A percentile compares a stretch with the other conserved stretches of the same genome.
These are phyloP conservation scores for Tuber magnatum DNA, from an alignment of 495 filamentous ascomycete species.

Conservation along the genomic window DNA sequence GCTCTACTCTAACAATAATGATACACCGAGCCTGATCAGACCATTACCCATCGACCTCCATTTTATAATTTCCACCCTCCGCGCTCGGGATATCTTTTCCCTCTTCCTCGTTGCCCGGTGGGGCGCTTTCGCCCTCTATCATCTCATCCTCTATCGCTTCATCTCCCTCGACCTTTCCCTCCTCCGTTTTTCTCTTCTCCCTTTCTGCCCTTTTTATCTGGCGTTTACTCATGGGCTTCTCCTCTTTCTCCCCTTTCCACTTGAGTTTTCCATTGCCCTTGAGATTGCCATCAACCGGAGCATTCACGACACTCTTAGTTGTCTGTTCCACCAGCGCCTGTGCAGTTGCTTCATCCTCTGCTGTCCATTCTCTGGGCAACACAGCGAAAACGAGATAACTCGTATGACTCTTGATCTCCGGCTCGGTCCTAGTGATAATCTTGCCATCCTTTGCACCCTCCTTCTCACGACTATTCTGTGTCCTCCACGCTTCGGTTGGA, in stretches of 20 bases:
- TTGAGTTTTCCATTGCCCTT: constrained; percentile 51
- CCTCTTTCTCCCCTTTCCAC: constrained; percentile 49
- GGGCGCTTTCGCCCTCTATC: constrained; percentile 8
- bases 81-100: neutral
- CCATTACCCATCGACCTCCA: constrained; percentile 26
- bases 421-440: constrained; percentile 69
- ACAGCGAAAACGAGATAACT: constrained; percentile 91
- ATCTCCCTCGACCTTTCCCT: neutral
- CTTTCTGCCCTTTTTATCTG: constrained; percentile 33
- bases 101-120: neutral
- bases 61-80: constrained; percentile 3
- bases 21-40: neutral
- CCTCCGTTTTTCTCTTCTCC: constrained; percentile 27
- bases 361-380: constrained; percentile 74
- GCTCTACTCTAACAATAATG: neutral
- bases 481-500: constrained; percentile 29
- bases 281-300: constrained; percentile 43
- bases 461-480: constrained; percentile 27
- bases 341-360: constrained; percentile 69
- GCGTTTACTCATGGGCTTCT: constrained; percentile 34
- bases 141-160: constrained; percentile 12
- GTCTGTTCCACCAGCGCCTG: constrained; percentile 43
- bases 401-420: constrained; percentile 89
- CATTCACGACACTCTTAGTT: constrained; percentile 41
- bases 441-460: constrained; percentile 52